Conservation (phyloP, 2,329 filamentous ascomycete genomes). For the Tolypocladium pustulatum region DNA sequence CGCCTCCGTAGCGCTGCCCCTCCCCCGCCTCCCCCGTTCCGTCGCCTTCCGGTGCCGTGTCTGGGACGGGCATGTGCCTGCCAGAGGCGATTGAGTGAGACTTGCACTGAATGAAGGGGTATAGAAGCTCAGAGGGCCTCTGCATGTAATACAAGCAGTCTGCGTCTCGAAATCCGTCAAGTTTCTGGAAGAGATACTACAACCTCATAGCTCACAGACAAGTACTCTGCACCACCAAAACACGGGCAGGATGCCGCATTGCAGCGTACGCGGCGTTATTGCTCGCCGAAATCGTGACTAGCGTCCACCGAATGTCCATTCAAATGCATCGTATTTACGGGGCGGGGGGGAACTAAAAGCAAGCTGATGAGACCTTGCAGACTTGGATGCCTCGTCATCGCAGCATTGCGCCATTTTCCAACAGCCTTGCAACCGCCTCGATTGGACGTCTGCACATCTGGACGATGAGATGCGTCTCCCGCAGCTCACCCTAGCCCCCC, state of each 20-base stretch:
- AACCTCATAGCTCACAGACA: neutral
- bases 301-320: neutral
- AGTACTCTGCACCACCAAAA: neutral
- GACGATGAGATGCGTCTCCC: neutral
- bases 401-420: slow-evolving; percentile 1
- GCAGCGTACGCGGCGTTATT: neutral
- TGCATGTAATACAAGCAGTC: fast-evolving
- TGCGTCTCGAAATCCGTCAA: neutral
- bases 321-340: neutral
- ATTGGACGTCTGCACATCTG: neutral
- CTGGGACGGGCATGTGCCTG: neutral
- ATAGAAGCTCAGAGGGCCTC: neutral
- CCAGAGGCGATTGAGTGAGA: neutral
- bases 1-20: slow-evolving; percentile 1
- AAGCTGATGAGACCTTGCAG: neutral
- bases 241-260: neutral
- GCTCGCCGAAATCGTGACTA: neutral
- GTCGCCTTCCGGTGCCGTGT: slow-evolving; percentile 1
- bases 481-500: neutral
- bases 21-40: slow-evolving; percentile 2
- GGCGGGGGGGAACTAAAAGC: neutral
- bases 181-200: neutral
- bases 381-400: neutral
- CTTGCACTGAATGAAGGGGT: neutral
- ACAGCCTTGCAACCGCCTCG: neutral